Evolutionary conservation across 2,329 filamentous ascomycete species (phyloP), one percentile per base, ranked within the genome.

Genomic region (Fusarium sp.): DNA sequence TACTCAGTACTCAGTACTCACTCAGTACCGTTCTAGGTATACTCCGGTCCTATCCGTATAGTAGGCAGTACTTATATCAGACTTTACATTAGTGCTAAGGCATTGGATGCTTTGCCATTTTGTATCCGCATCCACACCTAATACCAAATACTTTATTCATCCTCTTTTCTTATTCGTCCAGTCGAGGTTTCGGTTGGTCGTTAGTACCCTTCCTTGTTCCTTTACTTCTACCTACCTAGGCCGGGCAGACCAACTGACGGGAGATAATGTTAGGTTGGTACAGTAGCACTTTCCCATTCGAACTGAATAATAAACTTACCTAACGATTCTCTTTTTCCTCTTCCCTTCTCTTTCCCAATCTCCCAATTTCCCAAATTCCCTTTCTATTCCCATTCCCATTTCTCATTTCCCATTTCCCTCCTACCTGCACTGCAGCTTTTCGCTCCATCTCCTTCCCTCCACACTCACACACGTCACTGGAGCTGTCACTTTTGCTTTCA

Each of bases 121-220:
- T 55, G 55, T 56, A 65, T 73, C 51, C 61, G 58, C 56, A 54
- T 67, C 60, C 46, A 56, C 58, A 63, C 56, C 54, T 48, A 51
- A 68, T 68, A 63, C 54, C 56, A 46, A 51, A 68, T 65, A 63
- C 54, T 54, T 48, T 54, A 68, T 66, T 68, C 65, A 27, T 47
- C 46, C 56, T 69, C 52, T 51, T 48, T 51, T 68, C 53, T 69
- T 32, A 62, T 68, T 52, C 56, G 66, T 48, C 61, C 65, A 40
- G 37, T 32, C 52, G 27, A 58, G 41, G 56, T 68, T 67, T 68
- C 51, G 66, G 66, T 67, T 69, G 65, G 66, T 46, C 50, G 62
- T 68, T 68, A 69, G 66, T 56, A 65, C 53, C 51, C 30, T 47
- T 40, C 49, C 57, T 49, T 45, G 41, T 47, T 40, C 49, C 57